phyloP scores from a whole-genome alignment of 371 early-diverging fungal species.

The Actinomortierella ambigua region DNA sequence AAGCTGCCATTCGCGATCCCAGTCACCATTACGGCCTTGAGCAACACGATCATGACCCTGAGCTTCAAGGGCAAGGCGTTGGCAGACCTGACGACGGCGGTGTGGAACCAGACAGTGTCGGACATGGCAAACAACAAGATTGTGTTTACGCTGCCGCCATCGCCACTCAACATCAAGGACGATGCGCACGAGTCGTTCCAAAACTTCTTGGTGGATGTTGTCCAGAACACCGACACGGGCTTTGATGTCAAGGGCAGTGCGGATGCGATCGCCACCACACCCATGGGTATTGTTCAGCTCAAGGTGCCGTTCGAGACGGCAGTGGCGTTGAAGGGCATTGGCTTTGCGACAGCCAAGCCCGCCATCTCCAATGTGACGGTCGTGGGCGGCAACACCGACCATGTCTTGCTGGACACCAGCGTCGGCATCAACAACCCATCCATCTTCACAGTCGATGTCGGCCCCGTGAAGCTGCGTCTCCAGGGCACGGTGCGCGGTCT shows the following conservation, averaged over 20 bases:
- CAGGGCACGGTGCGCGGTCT: constrained; percentile 49
- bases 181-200: constrained; percentile 52
- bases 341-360: constrained; percentile 51
- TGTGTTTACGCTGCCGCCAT: constrained; percentile 38
- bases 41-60: constrained; percentile 56
- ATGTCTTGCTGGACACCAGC: constrained; percentile 49
- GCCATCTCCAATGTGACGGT: constrained; percentile 54
- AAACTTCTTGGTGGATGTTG: constrained; percentile 48
- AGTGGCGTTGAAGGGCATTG: constrained; percentile 56
- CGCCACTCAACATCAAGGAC: constrained; percentile 46
- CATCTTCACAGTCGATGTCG: constrained; percentile 53
- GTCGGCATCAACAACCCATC: constrained; percentile 60
- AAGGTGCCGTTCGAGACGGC: constrained; percentile 55
- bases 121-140: constrained; percentile 48
- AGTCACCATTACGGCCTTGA: constrained; percentile 57
- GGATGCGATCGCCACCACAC: constrained; percentile 50
- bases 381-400: constrained; percentile 48
- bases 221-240: constrained; percentile 46
- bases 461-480: constrained; percentile 54
- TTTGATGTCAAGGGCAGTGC: constrained; percentile 56
- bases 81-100: constrained; percentile 49
- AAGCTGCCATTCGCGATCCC: constrained; percentile 63
- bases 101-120: constrained; percentile 51
- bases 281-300: constrained; percentile 53
- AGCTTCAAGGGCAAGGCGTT: constrained; percentile 53